Base-by-base conservation (phyloP, 139 green algal species). In the Asterochloris erici region DNA sequence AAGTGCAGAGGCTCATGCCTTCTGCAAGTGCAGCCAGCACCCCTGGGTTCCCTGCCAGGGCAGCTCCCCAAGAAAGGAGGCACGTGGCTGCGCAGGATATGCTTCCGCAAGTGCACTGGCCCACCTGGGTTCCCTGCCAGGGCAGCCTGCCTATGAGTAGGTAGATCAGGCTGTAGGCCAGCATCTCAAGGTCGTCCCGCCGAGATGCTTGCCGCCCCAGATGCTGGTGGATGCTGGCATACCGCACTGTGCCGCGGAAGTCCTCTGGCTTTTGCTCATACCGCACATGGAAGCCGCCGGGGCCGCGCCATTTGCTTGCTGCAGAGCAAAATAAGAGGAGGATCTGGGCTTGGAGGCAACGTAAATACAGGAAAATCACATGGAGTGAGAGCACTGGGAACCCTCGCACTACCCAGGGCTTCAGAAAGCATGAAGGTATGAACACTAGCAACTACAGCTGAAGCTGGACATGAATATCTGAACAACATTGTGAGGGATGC, bases 151-250 rank as follows among this genome's bases (percentile, higher is more conserved):
- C 92, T 73, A 97, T 95, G 29, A 99, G 88, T 78, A 99, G 91
- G 87, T 99, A 99, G 26, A 99, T 87, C 80, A 99, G 94, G 38
- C 96, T 98, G 93, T 99, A 99, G 14, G 95, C 96, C 12, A 99
- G 91, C 0, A 92, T 97, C 91, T 99, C 96, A 14, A 99, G 87
- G 87, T 99, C 96, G 81, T 99, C 96, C 12, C 96, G 87, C 28
- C 96, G 88, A 68, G 86, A 94, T 68, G 94, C 94, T 9, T 93
- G 98, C 61, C 96, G 90, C 0, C 96, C 96, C 71, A 99, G 89
- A 87, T 99, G 96, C 28, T 96, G 96, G 83, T 99, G 96, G 82
- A 99, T 95, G 66, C 89, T 95, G 10, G 96, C 96, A 86, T 99
- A 99, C 10, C 96, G 90, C 47, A 99, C 95, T 24, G 96, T 99